Base-by-base conservation (phyloP, 192 early-diverging fungal species). In the Rhizoclosmatium globosum region DNA sequence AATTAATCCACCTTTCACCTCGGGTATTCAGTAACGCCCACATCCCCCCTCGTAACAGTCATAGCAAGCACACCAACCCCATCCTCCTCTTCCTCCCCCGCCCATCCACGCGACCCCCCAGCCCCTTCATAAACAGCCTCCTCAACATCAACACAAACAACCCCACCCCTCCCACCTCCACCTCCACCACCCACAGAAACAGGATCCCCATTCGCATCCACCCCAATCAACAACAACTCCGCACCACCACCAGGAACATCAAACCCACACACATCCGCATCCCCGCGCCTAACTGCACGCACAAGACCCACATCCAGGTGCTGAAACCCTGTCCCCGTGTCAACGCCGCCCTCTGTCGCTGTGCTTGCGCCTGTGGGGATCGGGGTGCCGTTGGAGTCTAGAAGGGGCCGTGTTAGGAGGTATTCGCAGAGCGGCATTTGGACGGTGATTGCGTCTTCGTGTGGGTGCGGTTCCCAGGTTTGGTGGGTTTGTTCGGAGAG, bases 381-480 rank as follows among this genome's bases (percentile, higher is more conserved):
- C 17, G 53, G n/a, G 47, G 48, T 38, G 13, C 70, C 70, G 38
- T 71, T 71, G 11, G 56, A 15, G 39, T 71, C 70, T 48, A 71
- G 38, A 7, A 71, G 50, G 21, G 21, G 4, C 17, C 70, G 46
- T n/a, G 70, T 71, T n/a, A 71, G 38, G 7, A 71, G 56, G 47
- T 48, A 71, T 38, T 71, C 70, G 42, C 23, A 71, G 7, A 71
- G 42, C 23, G 70, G 70, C 70, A 58, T 48, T 56, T 71, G 31
- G 19, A 71, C 17, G 11, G 21, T 23, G 47, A 71, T 56, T 23
- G 70, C 48, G 13, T 71, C 48, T 47, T 71, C 70, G 9, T 39
- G 47, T 7, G 48, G n/a, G 61, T 64, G 6, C 0, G 50, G 50
- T 53, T 53, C 50, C 50, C 50, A 53, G 6, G 17, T 13, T 13